phyloP scores from a whole-genome alignment of 2,329 filamentous ascomycete genomes.

The Monosporascus ibericus region DNA sequence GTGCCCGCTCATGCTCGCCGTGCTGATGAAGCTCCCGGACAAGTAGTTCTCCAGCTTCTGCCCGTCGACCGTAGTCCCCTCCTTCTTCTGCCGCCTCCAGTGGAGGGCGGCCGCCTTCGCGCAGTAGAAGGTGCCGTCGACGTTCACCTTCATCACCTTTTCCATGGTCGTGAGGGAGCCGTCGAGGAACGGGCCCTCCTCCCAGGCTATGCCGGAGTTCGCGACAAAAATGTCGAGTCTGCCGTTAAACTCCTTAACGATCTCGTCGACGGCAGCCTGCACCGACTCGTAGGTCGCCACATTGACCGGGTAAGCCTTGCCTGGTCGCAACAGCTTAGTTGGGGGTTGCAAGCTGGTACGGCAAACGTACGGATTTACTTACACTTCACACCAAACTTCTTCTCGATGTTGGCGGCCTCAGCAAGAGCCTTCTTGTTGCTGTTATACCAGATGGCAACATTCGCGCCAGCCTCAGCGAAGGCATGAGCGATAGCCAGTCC shows the following conservation, averaged over 20 bases:
- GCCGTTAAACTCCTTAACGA: constrained; percentile 63
- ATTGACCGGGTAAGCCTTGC: constrained; percentile 57
- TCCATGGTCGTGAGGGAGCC: constrained; percentile 58
- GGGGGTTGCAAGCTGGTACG: too few relatives aligned
- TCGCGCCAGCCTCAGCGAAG: constrained; percentile 64
- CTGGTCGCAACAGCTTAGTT: constrained; percentile 23
- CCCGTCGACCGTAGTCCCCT: constrained; percentile 58
- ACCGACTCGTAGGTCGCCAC: constrained; percentile 48
- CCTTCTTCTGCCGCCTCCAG: constrained; percentile 64
- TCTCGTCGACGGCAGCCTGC: constrained; percentile 42
- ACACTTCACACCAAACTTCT: constrained; percentile 64
- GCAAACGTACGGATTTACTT: constrained; percentile 21
- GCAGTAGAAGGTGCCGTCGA: constrained; percentile 74
- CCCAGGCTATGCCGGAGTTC: constrained; percentile 73
- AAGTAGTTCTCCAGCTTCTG: constrained; percentile 54
- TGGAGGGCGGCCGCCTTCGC: constrained; percentile 63
- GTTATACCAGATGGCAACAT: constrained; percentile 69
- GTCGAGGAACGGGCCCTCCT: constrained; percentile 60
- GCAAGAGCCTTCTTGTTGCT: constrained; percentile 59
- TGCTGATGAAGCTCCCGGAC: constrained; percentile 68
- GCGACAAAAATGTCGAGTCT: constrained; percentile 74
- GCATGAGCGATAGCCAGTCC: constrained; percentile 59
- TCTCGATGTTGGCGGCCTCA: constrained; percentile 57
- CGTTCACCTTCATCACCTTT: constrained; percentile 63
- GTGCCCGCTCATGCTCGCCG: constrained; percentile 71